Evolutionary conservation across 140 eudicot species (phyloP), one percentile per base, ranked within the genome.

Genomic region (Stevia rebaudiana): DNA sequence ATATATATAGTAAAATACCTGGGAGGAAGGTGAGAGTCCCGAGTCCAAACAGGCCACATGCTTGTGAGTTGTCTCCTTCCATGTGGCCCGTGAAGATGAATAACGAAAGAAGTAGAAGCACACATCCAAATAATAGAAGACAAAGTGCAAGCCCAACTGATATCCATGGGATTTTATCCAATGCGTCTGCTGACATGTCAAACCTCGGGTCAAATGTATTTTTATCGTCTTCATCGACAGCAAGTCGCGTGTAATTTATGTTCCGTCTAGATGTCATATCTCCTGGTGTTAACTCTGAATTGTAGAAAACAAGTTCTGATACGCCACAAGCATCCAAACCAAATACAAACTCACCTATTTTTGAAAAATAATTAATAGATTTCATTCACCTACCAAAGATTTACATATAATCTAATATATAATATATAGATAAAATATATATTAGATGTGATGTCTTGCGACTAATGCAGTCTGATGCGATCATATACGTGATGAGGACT

Each of bases 41-140:
- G 6, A 90, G 94, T 17, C 85, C 94, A 43, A 86, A 69, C 19
- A 90, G 80, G 73, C 94, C 95, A 72, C 75, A 83, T 9, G 95
- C 97, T 74, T 90, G 97, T 67, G 92, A 79, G 6, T 0, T 47
- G 18, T 86, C 95, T 43, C 95, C 95, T 18, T 79, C 95, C 86
- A 89, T 86, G 74, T 86, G 89, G 58, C 90, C 97, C 16, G 86
- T 77, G 75, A 90, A 76, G 73, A 90, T 74, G 78, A 86, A 84
- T 46, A 79, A 51, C 2, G 90, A 74, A 11, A 86, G 82, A 23
- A 84, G 74, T 42, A 86, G 79, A 43, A 83, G 87, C 6, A 76
- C 53, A 41, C 84, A 74, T 16, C 95, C 97, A 61, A 84, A 84
- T 11, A 76, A 67, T 33, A 90, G 90, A 65, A 86, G 75, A 71